Percentiles rank a stretch among this genome's conserved stretches.
phyloP scores from a whole-genome alignment of 2,329 filamentous ascomycete genomes.

The Pyrenophora tritici-repentis region DNA sequence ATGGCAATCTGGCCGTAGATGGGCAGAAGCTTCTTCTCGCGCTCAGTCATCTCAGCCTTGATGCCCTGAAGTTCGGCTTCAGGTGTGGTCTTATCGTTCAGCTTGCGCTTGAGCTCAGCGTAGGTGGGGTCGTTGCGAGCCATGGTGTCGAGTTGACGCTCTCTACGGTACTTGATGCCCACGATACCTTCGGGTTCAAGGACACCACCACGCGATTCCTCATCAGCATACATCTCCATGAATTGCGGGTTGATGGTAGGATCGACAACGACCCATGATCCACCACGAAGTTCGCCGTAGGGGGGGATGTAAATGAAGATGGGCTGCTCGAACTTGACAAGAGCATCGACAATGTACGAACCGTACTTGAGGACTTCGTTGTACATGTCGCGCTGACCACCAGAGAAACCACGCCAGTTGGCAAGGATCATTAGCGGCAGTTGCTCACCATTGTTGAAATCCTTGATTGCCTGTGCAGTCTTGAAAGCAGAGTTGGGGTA shows the following conservation, averaged over 20 bases:
- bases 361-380: constrained; percentile 99
- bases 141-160: constrained; percentile 98
- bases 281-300: constrained; percentile 94
- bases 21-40: constrained; percentile 86
- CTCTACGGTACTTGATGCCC: constrained; percentile 97
- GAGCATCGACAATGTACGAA: constrained; percentile 96
- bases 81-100: constrained; percentile 68
- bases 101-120: constrained; percentile 78
- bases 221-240: constrained; percentile 99
- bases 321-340: constrained; percentile 98
- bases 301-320: constrained; percentile 99
- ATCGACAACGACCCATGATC: constrained; percentile 98
- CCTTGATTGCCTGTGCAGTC: constrained; percentile 96
- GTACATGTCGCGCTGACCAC: constrained; percentile 99
- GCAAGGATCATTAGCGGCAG: constrained; percentile 98
- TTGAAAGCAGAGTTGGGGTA: constrained; percentile 99
- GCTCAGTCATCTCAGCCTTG: constrained; percentile 81
- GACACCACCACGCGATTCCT: constrained; percentile 92
- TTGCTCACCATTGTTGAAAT: constrained; percentile 99
- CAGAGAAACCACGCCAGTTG: constrained; percentile 99
- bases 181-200: constrained; percentile 98
- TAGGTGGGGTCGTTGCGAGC: constrained; percentile 87
- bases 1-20: constrained; percentile 95
- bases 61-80: constrained; percentile 77
- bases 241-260: constrained; percentile 94